phyloP scores from a whole-genome alignment of 106 monocot species.

The Phalaenopsis aphrodite region DNA sequence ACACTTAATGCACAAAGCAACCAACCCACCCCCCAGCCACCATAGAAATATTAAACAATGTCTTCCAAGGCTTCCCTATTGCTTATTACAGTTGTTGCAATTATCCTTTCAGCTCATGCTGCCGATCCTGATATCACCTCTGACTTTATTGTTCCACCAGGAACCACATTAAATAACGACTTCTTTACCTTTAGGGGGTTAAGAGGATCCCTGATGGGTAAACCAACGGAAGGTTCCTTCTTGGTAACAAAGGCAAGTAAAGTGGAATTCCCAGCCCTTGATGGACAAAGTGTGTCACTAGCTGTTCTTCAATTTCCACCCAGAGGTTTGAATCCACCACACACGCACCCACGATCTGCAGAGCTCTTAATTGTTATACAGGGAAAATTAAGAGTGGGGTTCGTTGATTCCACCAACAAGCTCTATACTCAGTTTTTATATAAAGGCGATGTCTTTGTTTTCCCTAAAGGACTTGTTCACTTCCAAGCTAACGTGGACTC shows the following conservation, averaged over 20 bases:
- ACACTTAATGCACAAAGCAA: no score
- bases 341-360: conserved; percentile 9
- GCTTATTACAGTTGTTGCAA: not conserved
- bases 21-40: no score
- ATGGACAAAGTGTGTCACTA: conserved; percentile 20
- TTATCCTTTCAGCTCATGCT: conserved; percentile 1
- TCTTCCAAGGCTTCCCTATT: not conserved
- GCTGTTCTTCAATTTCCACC: conserved; percentile 14
- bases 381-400: not conserved
- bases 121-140: conserved; percentile 17
- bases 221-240: not conserved
- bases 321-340: conserved; percentile 8
- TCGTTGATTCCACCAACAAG: conserved; percentile 12
- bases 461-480: conserved; percentile 22
- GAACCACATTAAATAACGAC: not conserved
- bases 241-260: conserved; percentile 2
- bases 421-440: conserved; percentile 9
- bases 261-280: conserved; percentile 15
- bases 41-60: not conserved
- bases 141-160: conserved; percentile 6
- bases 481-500: conserved; percentile 4
- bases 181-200: conserved; percentile 23
- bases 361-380: not conserved
- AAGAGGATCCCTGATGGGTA: not conserved
- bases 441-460: conserved; percentile 14